Base-by-base conservation (phyloP, 352 stramenopile species). In the Pythium chondricola region DNA sequence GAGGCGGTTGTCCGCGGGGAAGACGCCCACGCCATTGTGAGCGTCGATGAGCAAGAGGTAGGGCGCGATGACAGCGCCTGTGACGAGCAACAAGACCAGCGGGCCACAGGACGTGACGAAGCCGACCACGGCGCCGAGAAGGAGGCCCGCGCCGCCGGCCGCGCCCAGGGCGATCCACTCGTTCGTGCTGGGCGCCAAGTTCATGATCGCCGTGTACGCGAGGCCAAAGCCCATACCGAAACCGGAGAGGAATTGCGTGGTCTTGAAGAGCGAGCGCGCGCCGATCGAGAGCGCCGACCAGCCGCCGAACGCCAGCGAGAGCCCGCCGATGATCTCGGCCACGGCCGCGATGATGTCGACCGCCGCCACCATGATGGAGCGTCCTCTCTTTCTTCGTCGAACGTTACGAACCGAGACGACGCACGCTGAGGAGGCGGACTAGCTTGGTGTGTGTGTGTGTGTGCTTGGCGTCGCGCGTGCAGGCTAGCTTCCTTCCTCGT, bases 251-350 rank as follows among this genome's bases (percentile, higher is more conserved):
- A 88, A 87, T 53, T 94, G 83, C 48, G 83, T 88, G 2, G 76
- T 77, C 3, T 83, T 62, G 48, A 91, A 94, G 50, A 94, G 72
- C 38, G 83, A 91, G 51, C 81, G 80, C 14, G 80, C 76, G 58
- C 83, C 83, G 48, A 94, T 74, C 22, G 80, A 92, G 18, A 94
- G 69, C 48, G 80, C 73, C 39, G 83, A 94, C 83, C 83, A 94
- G 22, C 83, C 83, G 58, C 75, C 83, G 41, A 88, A 89, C n/a
- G 80, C 69, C n/a, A 89, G 66, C 65, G 78, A 89, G 43, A 94
- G 61, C 30, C 83, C 83, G 63, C 83, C 78, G 24, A 91, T 48
- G 61, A 88, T 77, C 55, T 76, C 78, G 58, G 87, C 73, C 58
- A 90, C 74, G 55, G 71, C 73, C 57, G 77, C 75, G 65, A 91